Conservation (phyloP, 371 early-diverging fungal genomes). For the Racocetra persica region DNA sequence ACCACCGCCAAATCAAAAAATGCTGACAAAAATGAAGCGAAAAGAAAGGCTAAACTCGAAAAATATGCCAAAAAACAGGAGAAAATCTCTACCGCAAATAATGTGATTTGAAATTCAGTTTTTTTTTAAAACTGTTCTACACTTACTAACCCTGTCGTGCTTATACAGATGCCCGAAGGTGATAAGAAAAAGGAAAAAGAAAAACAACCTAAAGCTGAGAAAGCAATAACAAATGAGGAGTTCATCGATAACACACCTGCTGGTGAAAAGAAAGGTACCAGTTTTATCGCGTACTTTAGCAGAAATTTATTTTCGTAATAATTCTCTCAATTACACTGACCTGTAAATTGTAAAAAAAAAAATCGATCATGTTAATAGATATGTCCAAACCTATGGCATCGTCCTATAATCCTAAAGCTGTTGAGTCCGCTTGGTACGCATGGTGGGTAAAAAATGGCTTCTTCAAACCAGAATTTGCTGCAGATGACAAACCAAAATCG, state of each 20-base stretch:
- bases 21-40: constrained; percentile 89
- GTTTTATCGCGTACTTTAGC: background rate
- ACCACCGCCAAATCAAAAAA: constrained; percentile 71
- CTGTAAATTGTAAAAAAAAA: constrained; percentile 12
- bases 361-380: constrained; percentile 56
- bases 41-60: constrained; percentile 89
- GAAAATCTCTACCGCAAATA: constrained; percentile 53
- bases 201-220: constrained; percentile 58
- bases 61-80: constrained; percentile 95
- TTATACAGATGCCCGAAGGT: background rate
- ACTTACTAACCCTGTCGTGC: background rate
- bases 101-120: background rate
- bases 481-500: constrained; percentile 75
- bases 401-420: constrained; percentile 91
- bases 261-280: constrained; percentile 89
- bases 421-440: constrained; percentile 97
- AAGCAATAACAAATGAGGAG: constrained; percentile 54
- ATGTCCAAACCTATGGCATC: constrained; percentile 82
- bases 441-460: constrained; percentile 93
- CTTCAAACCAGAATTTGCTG: constrained; percentile 87
- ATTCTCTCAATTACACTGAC: too few species aligned
- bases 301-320: background rate
- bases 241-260: constrained; percentile 85
- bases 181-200: constrained; percentile 54
- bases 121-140: background rate